Percentiles rank a stretch among this genome's conserved stretches.
phyloP scores from a whole-genome alignment of 371 early-diverging fungal genomes.

The Zychaea mexicana region DNA sequence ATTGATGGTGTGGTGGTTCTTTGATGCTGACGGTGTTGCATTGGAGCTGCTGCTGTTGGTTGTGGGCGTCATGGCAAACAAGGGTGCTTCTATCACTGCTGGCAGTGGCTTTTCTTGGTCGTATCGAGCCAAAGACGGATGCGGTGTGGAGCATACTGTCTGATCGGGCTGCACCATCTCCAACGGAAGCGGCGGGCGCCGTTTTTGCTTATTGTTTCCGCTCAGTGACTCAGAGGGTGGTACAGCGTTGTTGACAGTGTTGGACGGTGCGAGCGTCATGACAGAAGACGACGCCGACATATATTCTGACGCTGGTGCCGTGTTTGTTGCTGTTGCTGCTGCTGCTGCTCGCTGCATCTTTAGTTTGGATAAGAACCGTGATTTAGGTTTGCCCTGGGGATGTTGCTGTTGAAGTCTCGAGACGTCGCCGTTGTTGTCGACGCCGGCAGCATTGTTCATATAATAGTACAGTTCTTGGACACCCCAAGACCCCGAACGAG shows the following conservation, averaged over 20 bases:
- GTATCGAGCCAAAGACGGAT: conserved; percentile 9
- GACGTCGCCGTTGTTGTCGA: background rate
- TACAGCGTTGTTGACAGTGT: background rate
- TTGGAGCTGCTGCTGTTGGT: background rate
- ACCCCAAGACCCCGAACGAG: conserved; percentile 16
- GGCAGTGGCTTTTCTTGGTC: conserved; percentile 11
- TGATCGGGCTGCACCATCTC: conserved; percentile 11
- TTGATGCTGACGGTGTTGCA: background rate
- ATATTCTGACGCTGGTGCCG: background rate
- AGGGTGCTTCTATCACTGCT: background rate
- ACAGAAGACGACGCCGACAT: background rate
- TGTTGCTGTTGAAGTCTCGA: background rate
- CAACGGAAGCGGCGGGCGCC: conserved; percentile 10
- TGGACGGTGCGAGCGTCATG: background rate
- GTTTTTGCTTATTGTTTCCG: conserved; percentile 1
- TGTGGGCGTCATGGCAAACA: conserved; percentile 1
- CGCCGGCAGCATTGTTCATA: background rate
- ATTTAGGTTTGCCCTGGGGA: background rate
- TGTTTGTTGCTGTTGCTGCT: background rate
- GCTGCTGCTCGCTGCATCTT: conserved; percentile 1
- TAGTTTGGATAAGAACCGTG: conserved; percentile 1
- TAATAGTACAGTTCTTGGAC: conserved; percentile 6
- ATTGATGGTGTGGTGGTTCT: background rate
- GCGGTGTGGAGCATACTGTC: conserved; percentile 10
- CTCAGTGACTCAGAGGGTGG: background rate